Base-by-base conservation (phyloP, 2,329 filamentous ascomycete species). In the Colletotrichum sp. region DNA sequence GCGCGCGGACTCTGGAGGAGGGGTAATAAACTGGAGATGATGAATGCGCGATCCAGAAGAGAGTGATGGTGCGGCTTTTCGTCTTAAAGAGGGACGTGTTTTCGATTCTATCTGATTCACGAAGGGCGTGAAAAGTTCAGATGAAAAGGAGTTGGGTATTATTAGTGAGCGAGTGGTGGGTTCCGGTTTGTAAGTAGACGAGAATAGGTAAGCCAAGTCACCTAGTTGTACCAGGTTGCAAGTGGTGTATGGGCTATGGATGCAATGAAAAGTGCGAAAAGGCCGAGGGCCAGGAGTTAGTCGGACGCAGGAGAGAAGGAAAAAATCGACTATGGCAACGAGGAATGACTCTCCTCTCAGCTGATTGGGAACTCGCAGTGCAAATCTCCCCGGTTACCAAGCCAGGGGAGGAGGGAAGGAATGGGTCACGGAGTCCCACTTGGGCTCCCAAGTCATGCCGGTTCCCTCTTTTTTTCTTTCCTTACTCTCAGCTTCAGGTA, bases 311-410 rank as follows among this genome's bases (percentile, higher is more conserved):
- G 12, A 67, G 30, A 56, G 21, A 21, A 16, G 26, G 12, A 10
- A 28, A 62, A 73, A 36, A 30, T 62, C 56, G 63, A 56, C 63
- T 67, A 72, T 67, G 72, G 61, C 68, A 71, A 62, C 30, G 38
- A 71, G 55, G 73, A 75, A 72, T 67, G 73, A 64, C 69, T 74
- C 68, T 67, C 24, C 43, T 52, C 56, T 73, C 73, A 75, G 69
- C 38, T 68, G 73, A 75, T 75, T 71, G 69, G 63, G 34, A 67
- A 52, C 36, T 62, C 61, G 56, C 69, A 21, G 63, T 34, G 65
- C 70, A 32, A 59, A 73, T 75, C 64, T 73, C 56, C 63, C 64
- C 56, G 73, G 73, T 73, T 63, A 75, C 73, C 69, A 73, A 73
- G 70, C 63, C 24, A 58, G 38, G 43, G 59, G 10, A 43, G 12